These are phyloP conservation scores for Cladosporium cucumerinum DNA, from an alignment of 2,329 filamentous ascomycete species.

Conservation along the genomic window DNA sequence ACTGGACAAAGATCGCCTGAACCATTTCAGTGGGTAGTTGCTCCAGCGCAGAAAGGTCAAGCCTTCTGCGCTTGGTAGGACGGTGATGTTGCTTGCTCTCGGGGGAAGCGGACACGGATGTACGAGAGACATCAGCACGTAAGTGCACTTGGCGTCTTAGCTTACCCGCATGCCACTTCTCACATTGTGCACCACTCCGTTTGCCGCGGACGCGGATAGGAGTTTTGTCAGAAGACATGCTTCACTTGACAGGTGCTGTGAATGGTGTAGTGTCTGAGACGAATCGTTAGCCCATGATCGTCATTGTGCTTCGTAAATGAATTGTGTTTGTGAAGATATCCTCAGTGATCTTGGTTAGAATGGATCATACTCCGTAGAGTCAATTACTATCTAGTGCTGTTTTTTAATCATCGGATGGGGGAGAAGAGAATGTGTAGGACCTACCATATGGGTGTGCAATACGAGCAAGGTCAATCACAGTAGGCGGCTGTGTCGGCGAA, in stretches of 20 bases:
- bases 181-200: slow-evolving; percentile 23
- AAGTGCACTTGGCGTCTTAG: slow-evolving; percentile 19
- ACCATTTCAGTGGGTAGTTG: slow-evolving; percentile 35
- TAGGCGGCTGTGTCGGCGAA: neutral
- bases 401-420: slow-evolving; percentile 22
- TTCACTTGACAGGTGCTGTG: neutral
- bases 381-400: slow-evolving; percentile 33
- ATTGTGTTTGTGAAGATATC: slow-evolving; percentile 13
- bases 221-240: slow-evolving; percentile 22
- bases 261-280: neutral
- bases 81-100: neutral
- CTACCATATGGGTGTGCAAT: neutral
- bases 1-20: slow-evolving; percentile 34
- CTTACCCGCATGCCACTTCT: slow-evolving; percentile 30
- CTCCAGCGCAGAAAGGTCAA: slow-evolving; percentile 30
- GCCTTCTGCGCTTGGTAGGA: neutral
- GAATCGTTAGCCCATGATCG: neutral
- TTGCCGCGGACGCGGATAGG: slow-evolving; percentile 35
- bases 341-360: slow-evolving; percentile 42
- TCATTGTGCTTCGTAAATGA: too few species aligned
- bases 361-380: slow-evolving; percentile 35
- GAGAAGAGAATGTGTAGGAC: slow-evolving; percentile 5
- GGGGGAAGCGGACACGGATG: neutral
- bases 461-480: neutral
- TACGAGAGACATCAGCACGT: neutral